Conservation (phyloP, 768 basidiomycete genomes). For the Grammothele lineata region DNA sequence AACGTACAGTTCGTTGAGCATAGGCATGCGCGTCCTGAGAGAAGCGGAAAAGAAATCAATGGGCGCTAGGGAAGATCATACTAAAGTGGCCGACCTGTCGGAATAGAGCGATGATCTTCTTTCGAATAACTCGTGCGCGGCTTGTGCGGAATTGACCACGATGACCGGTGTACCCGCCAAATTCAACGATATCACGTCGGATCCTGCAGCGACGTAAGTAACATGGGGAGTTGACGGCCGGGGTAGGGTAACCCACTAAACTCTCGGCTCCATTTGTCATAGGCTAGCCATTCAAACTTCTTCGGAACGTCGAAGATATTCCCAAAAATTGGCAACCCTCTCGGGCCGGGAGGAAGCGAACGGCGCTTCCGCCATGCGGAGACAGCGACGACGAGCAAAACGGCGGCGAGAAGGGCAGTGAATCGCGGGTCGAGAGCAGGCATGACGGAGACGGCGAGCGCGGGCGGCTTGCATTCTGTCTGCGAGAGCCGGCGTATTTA, state of each 20-base stretch:
- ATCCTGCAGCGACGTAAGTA: conserved; percentile 9
- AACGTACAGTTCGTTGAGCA: conserved; percentile 25
- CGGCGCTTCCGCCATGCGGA: conserved; percentile 4
- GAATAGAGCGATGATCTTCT: conserved; percentile 28
- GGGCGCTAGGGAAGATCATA: neutral
- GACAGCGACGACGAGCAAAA: conserved; percentile 6
- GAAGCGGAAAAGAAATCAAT: neutral
- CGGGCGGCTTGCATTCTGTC: too few relatives aligned
- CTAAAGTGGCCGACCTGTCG: conserved; percentile 20
- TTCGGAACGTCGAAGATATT: conserved; percentile 22
- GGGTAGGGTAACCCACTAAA: conserved; percentile 5
- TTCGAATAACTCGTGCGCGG: conserved; percentile 28
- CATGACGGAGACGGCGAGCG: neutral
- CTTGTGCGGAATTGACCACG: conserved; percentile 26
- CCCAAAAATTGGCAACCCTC: conserved; percentile 20
- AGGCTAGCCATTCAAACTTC: conserved; percentile 18
- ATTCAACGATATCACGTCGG: conserved; percentile 24
- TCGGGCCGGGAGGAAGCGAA: conserved; percentile 23
- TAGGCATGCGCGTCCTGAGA: conserved; percentile 21
- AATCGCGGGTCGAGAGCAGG: neutral
- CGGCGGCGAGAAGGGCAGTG: conserved; percentile 2
- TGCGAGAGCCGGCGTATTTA: conserved; percentile 8
- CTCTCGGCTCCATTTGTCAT: conserved; percentile 15
- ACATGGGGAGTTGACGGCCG: neutral
- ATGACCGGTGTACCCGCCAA: conserved; percentile 22